Evolutionary conservation across 129 eudicot genomes (phyloP), one percentile per base, ranked within the genome.

Genomic region (Lactuca saligna): DNA sequence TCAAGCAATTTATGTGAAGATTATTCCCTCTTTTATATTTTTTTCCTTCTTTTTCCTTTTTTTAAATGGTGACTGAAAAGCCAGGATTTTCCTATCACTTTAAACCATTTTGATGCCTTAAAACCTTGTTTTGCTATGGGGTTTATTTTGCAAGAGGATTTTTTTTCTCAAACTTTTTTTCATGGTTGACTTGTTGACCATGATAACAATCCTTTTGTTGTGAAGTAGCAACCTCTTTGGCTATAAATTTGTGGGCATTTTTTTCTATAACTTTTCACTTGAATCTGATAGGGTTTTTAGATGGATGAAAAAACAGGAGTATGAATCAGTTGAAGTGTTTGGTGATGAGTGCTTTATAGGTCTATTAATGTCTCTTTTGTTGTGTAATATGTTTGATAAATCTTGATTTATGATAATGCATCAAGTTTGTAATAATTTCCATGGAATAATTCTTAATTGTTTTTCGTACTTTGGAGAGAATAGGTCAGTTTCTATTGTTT

Each of bases 91-190:
- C 74, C 82, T 78, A 88, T 80, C 83, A 62, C 57, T 35, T 72
- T 49, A 71, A 39, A 81, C 73, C 70, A 79, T 78, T 55, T 76
- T 61, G 17, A 68, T 81, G 55, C 66, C 73, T 32, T 62, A 2
- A 15, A 66, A 65, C 46, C 69, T 65, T 67, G 74, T 86, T 84
- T 76, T 78, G 82, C 80, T 54, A 58, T 77, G 83, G 74, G 96
- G 83, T 80, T 82, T 78, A 75, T 86, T 89, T 86, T 86, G 76
- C 69, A 89, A 82, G 79, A 84, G 88, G 87, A 54, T 80, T 80
- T 89, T 89, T 81, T 65, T 81, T 65, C 5, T 7, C 37, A 3
- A 32, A 49, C 51, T 79, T 74, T 79, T 79, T 85, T 86, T 84
- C 79, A 74, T 82, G 86, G 85, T 71, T 80, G 42, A 61, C 63